Base-by-base conservation (phyloP, 768 basidiomycete genomes). In the Xanthoconium purpureum region DNA sequence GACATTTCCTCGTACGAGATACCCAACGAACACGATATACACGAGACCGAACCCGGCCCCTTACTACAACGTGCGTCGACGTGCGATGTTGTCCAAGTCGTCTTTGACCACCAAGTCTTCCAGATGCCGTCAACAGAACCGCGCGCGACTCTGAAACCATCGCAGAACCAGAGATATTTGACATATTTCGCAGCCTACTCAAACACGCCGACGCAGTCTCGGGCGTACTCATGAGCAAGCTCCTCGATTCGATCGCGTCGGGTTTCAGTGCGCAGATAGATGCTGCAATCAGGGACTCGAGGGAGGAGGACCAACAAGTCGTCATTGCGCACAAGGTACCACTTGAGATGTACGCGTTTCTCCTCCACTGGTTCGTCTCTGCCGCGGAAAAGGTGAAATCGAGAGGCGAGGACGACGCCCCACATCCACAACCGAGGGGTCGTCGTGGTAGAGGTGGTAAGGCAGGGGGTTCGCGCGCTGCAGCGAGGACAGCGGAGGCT, bases 281-380 rank as follows among this genome's bases (percentile, higher is more conserved):
- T 18, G 77, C 82, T 20, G 84, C 90, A 5, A 65, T 80, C 32
- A 80, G 80, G 50, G 90, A 93, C 60, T 72, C 90, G 28, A 85
- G 89, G 10, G 75, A 81, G 7, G 90, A 88, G 29, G 83, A 87
- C 47, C 81, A 85, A 55, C 78, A 87, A 54, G 75, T 78, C 2
- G 78, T 82, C 63, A 71, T 80, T 59, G 65, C 76, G 0, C 93
- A 94, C 71, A 90, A 87, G 69, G 60, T 68, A 4, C 84, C 92
- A 0, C 77, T 99, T 57, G 97, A 98, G 70, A 86, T 90, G 78
- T 98, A 92, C 70, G 89, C 88, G 8, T 98, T 98, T 69, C 75
- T 98, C 28, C 73, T 97, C n/a, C 80, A 87, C 57, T 98, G 94
- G 94, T 95, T 95, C 67, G 89, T 91, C 15, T 73, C 76, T 12